Evolutionary conservation across 257 asterid species (phyloP), one percentile per base, ranked within the genome.

Genomic region (Handroanthus guayacan): DNA sequence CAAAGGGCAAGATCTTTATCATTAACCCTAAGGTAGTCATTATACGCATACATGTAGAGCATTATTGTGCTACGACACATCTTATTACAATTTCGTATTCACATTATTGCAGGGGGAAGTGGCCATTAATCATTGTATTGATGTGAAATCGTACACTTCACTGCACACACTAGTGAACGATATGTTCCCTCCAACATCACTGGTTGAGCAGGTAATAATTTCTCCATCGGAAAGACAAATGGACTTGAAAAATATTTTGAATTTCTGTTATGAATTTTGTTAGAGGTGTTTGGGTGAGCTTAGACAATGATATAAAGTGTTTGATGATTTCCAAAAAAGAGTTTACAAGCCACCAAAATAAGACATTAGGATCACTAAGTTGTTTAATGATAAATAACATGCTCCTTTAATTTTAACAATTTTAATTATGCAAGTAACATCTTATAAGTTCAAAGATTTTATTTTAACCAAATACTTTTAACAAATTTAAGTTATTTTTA

Each of bases 181-280:
- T 82, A 91, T 91, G 95, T 91, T 91, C 84, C 97, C 97, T 0
- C 93, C 95, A 4, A 86, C 95, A 11, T 87, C 97, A 47, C 74
- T 91, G 78, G 86, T 76, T n/a, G 97, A 91, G 83, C 95, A 91
- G 97, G 97, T 91, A 54, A 54, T 51, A 80, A 76, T 43, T 47
- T 12, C 69, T 57, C 25, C 48, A 25, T 39, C 57, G 16, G 63
- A 58, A 41, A 47, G 4, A 25, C 31, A 10, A n/a, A 62, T 8
- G 13, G 38, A 3, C 16, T 39, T 37, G 39, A 69, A 18, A 2
- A 14, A 9, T 12, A 11, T 51, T 51, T 18, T 51, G 57, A 6
- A 51, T 3, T 51, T 51, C 57, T 13, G 7, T 50, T 50, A 36
- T 62, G 36, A 3, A 5, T 0, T 31, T 34, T 31, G 10, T 9